Evolutionary conservation across 2,329 filamentous ascomycete genomes (phyloP).

Genomic region (Aotearoamyces nothofagi): DNA sequence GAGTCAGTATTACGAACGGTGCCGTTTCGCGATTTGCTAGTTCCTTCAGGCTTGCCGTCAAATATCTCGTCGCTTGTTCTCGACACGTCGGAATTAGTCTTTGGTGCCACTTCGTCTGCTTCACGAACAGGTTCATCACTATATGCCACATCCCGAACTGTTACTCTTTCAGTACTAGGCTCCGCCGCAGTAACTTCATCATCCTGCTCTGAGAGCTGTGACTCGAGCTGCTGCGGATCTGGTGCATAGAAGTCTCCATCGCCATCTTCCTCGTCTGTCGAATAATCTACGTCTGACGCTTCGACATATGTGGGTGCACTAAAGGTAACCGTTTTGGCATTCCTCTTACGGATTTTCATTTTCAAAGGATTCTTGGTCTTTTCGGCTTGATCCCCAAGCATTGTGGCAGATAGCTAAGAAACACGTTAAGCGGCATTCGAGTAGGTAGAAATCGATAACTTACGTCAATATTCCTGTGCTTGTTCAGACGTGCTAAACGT

Average conservation of each 20-base stretch:
- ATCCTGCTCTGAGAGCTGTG: conserved; percentile 18
- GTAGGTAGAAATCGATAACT: no score
- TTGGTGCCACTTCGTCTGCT: conserved; percentile 7
- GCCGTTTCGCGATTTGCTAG: conserved; percentile 62
- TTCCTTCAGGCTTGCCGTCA: conserved; percentile 34
- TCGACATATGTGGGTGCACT: conserved; percentile 58
- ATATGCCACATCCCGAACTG: neutral
- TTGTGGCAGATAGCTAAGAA: conserved; percentile 47
- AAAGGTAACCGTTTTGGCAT: conserved; percentile 58
- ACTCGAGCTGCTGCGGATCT: conserved; percentile 20
- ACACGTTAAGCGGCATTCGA: neutral
- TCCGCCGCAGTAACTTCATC: conserved; percentile 17
- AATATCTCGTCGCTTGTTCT: conserved; percentile 54
- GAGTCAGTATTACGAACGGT: conserved; percentile 86
- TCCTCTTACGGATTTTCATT: conserved; percentile 55
- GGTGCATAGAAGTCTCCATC: conserved; percentile 30
- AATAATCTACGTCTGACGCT: conserved; percentile 57
- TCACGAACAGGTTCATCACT: neutral
- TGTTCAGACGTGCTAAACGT: conserved; percentile 82
- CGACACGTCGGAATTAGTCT: conserved; percentile 20
- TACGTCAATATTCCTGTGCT: conserved; percentile 96
- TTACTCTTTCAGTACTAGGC: conserved; percentile 16
- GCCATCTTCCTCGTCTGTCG: conserved; percentile 47
- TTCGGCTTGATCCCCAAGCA: conserved; percentile 55
- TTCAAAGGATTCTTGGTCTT: conserved; percentile 61